Conservation (phyloP, 306 rosid species). For the Vigna mungo region DNA sequence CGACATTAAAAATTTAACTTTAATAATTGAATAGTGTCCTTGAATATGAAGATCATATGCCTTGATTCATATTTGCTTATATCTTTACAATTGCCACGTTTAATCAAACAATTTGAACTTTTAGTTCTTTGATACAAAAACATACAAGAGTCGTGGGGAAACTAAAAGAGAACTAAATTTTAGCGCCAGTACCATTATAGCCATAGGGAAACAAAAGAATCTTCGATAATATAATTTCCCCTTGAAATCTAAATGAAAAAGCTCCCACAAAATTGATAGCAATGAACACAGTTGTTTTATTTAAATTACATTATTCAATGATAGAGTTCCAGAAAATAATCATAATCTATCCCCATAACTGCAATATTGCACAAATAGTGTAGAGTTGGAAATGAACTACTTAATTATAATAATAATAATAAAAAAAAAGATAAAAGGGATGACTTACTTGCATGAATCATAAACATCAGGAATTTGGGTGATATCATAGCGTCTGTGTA, state of each 20-base stretch:
- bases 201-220: constrained; percentile 22
- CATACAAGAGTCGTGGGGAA: constrained; percentile 3
- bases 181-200: background rate
- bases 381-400: constrained; percentile 26
- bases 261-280: constrained; percentile 31
- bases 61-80: constrained; percentile 27
- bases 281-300: background rate
- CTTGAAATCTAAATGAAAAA: constrained; percentile 36
- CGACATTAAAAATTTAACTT: constrained; percentile 25
- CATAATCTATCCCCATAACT: constrained; percentile 12
- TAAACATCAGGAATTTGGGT: constrained; percentile 98
- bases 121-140: constrained; percentile 14
- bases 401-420: constrained; percentile 31
- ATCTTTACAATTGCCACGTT: constrained; percentile 24
- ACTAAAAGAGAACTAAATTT: background rate
- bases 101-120: constrained; percentile 16
- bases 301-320: background rate
- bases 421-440: constrained; percentile 14
- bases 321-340: constrained; percentile 17
- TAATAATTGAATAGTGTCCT: constrained; percentile 14
- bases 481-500: constrained; percentile 90
- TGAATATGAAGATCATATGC: constrained; percentile 34
- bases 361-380: constrained; percentile 15
- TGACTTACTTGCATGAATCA: constrained; percentile 98
- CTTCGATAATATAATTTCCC: background rate